phyloP scores from a whole-genome alignment of 139 green algal genomes.

The Desmodesmus armatus region DNA sequence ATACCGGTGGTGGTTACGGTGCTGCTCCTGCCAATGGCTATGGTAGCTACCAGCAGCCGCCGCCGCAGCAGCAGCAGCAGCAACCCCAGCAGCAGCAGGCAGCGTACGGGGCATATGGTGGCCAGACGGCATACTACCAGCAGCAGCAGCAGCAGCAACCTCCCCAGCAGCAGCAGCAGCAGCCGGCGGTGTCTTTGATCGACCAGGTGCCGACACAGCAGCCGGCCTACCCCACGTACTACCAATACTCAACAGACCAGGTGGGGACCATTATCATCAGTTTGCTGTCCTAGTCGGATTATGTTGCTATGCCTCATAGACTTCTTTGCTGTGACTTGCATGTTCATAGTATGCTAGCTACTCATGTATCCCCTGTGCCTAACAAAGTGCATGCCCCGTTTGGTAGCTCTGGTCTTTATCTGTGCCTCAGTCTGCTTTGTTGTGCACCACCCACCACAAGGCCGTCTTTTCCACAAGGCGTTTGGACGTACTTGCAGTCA shows the following conservation, averaged over 20 bases:
- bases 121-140: conserved; percentile 15
- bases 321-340: too few species aligned
- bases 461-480: too few species aligned
- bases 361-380: too few species aligned
- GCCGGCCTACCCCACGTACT: conserved; percentile 73
- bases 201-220: conserved; percentile 66
- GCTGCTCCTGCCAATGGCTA: conserved; percentile 7
- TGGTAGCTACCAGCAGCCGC: background rate
- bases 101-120: background rate
- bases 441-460: too few species aligned
- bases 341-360: too few species aligned
- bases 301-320: too few species aligned
- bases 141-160: conserved; percentile 30
- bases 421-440: too few species aligned
- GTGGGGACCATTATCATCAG: too few species aligned
- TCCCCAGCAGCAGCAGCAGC: conserved; percentile 32
- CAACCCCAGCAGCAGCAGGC: conserved; percentile 20
- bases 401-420: too few species aligned
- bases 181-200: conserved; percentile 54
- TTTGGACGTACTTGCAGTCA: too few species aligned
- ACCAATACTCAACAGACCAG: conserved; percentile 48
- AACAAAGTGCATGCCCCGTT: too few species aligned
- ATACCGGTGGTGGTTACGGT: background rate
- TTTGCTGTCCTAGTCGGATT: too few species aligned
- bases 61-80: conserved; percentile 37